A percentile compares a stretch with the other conserved stretches of the same genome.
These are phyloP conservation scores for Acacia crassicarpa DNA, from an alignment of 306 rosid genomes.

Conservation along the genomic window DNA sequence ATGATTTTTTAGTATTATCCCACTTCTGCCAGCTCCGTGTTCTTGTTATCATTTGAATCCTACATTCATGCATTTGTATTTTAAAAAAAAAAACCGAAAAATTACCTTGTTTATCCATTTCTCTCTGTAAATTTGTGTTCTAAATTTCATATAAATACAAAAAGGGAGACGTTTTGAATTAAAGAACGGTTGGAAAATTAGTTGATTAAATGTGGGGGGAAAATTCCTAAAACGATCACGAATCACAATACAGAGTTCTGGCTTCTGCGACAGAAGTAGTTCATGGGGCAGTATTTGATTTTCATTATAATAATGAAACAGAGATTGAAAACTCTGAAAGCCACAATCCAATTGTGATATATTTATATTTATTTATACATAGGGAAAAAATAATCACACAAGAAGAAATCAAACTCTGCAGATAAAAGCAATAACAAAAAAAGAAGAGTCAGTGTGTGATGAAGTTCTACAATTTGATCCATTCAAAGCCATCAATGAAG, in stretches of 20 bases:
- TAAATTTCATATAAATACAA: background rate
- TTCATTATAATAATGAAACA: background rate
- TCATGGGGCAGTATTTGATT: background rate
- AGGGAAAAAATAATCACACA: background rate
- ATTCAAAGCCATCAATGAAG: constrained; percentile 88
- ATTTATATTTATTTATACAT: constrained; percentile 15
- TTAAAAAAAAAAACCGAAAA: too few species aligned
- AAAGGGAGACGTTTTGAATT: background rate
- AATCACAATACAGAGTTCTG: background rate
- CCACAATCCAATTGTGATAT: constrained; percentile 7
- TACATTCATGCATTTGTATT: background rate
- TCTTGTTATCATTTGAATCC: background rate
- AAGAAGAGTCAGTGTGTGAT: background rate
- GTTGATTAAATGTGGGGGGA: background rate
- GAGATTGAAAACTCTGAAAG: background rate
- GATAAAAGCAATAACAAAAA: background rate
- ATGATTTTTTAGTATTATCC: too few species aligned
- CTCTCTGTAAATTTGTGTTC: background rate
- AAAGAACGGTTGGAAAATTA: background rate
- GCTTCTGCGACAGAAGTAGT: background rate
- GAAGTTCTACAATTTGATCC: constrained; percentile 55
- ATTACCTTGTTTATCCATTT: background rate
- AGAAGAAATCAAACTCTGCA: background rate
- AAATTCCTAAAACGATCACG: background rate
- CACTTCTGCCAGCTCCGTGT: too few species aligned